Percentiles rank a stretch among this genome's conserved stretches.
Conservation (phyloP, 2,329 filamentous ascomycete species). For the Alternaria infectoria region DNA sequence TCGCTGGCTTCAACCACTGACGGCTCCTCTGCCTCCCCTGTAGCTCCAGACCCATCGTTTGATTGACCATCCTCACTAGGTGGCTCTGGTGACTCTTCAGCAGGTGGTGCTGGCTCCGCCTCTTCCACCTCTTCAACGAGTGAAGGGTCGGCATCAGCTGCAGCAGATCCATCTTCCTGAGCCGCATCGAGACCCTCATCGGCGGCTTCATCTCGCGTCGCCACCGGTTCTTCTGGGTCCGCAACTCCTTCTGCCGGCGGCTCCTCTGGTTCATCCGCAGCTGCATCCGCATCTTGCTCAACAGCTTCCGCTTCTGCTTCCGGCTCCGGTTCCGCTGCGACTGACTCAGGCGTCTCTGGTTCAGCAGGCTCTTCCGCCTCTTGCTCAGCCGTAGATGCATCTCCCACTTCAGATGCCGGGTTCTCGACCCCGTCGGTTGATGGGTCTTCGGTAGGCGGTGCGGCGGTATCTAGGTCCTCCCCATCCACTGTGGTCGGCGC, state of each 20-base stretch:
- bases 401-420: neutral
- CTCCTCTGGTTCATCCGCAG: neutral
- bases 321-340: neutral
- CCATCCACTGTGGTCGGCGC: neutral
- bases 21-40: neutral
- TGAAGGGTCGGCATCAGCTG: neutral
- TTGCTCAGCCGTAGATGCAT: neutral
- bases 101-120: neutral
- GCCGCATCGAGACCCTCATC: neutral
- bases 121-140: neutral
- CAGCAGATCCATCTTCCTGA: neutral
- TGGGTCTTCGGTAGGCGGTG: neutral
- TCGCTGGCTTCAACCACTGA: neutral
- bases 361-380: slow-evolving; percentile 5
- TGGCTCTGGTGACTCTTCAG: neutral
- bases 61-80: neutral
- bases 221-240: neutral
- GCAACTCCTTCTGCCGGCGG: neutral
- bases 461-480: neutral
- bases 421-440: neutral
- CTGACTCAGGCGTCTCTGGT: neutral
- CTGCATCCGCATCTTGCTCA: neutral
- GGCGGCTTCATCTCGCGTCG: neutral
- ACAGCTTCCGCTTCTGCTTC: neutral
- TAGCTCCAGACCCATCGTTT: neutral